phyloP scores from a whole-genome alignment of 1,139 yeast genomes.

The Taiozyma onychis region DNA sequence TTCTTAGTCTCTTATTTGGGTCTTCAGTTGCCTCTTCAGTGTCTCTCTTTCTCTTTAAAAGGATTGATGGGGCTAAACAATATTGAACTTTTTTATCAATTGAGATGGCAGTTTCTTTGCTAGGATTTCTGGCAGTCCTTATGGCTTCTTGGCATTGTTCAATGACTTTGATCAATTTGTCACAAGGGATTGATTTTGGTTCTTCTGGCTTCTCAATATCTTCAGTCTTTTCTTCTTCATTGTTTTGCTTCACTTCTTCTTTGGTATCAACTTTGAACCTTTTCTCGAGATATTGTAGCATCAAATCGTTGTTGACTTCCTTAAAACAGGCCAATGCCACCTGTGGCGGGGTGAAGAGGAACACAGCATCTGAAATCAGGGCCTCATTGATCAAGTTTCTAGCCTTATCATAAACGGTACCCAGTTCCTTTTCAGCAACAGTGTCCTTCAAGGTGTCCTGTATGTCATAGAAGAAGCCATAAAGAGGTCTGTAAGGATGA shows the following conservation, averaged over 20 bases:
- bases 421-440: slow-evolving; percentile 30
- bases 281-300: slow-evolving; percentile 57
- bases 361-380: slow-evolving; percentile 67
- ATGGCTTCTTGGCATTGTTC: slow-evolving; percentile 45
- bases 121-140: slow-evolving; percentile 37
- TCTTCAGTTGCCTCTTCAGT: slow-evolving; percentile 9
- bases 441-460: slow-evolving; percentile 53
- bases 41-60: slow-evolving; percentile 39
- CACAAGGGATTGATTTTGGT: slow-evolving; percentile 28
- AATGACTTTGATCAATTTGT: slow-evolving; percentile 39
- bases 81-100: slow-evolving; percentile 62
- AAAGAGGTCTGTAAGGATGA: slow-evolving; percentile 81
- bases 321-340: slow-evolving; percentile 85
- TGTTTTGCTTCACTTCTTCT: slow-evolving; percentile 7
- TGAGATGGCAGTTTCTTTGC: slow-evolving; percentile 54
- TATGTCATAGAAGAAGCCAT: slow-evolving; percentile 87
- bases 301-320: slow-evolving; percentile 56
- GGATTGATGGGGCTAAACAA: slow-evolving; percentile 51
- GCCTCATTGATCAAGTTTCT: slow-evolving; percentile 59
- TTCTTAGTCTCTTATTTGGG: slow-evolving; percentile 8
- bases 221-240: slow-evolving; percentile 3
- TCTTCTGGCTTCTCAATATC: slow-evolving; percentile 4
- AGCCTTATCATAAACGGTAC: slow-evolving; percentile 61
- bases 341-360: slow-evolving; percentile 88
- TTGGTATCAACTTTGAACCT: slow-evolving; percentile 34